Base-by-base conservation (phyloP, 768 basidiomycete species). In the Xerocomellus dryophilus region DNA sequence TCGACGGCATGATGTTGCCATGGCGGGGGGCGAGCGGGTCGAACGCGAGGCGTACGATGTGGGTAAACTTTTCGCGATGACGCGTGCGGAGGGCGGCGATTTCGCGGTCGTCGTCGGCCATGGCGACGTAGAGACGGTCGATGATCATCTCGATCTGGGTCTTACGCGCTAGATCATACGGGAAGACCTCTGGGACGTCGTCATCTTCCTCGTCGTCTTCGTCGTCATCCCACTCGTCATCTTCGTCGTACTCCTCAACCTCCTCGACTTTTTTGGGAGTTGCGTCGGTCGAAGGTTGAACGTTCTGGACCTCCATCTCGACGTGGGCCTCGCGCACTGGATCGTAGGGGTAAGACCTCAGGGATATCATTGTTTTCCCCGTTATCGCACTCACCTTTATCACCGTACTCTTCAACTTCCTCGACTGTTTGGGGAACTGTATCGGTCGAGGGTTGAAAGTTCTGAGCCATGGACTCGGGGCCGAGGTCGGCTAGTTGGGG, bases 101-200 rank as follows among this genome's bases (percentile, higher is more conserved):
- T 10, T 55, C 48, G 29, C 45, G 17, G 36, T 50, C 48, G 18
- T 58, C 20, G 35, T 58, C 48, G 10, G 48, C 36, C 7, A 58
- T 7, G 21, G 53, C 53, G 34, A 50, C 2, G 29, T 46, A 57
- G 23, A 54, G 11, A 5, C 32, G 25, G 2, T 17, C 2, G 25
- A 40, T 14, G 15, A 54, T 20, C 53, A 25, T 41, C 18, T 50
- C 39, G 39, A 43, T 0, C 20, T 27, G 27, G 20, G 53, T 42
- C 40, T 58, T 55, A 29, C 14, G 34, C 2, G 21, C 43, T 2
- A 47, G 38, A 20, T 36, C 53, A 29, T 12, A 42, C 3, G 48
- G 27, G 34, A 27, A 25, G 35, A 27, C 6, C 9, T 35, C 35
- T 4, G 43, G 43, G 10, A 9, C 10, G 9, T 25, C 43, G 17